A percentile compares a stretch with the other conserved stretches of the same genome.
Conservation (phyloP, 805 yeast species). For the Cyberlindnera veronae region DNA sequence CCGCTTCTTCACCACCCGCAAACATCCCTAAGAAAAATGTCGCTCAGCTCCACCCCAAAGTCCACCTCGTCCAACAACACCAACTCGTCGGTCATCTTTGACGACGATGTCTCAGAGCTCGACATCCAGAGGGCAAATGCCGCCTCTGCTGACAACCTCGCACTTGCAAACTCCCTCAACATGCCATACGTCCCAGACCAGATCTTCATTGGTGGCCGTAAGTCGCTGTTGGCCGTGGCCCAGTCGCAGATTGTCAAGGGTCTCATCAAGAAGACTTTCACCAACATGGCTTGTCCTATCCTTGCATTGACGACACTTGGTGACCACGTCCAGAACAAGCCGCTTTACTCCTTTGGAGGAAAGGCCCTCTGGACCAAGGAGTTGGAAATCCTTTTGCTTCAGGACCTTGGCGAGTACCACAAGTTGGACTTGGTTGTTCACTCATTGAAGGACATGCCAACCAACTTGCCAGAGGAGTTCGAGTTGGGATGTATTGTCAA, state of each 20-base stretch:
- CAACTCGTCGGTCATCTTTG: constrained; percentile 23
- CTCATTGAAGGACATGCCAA: constrained; percentile 91
- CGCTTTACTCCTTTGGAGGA: constrained; percentile 93
- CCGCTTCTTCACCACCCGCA: constrained; percentile 13
- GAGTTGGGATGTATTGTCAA: constrained; percentile 82
- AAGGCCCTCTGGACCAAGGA: constrained; percentile 96
- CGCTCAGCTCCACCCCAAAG: constrained; percentile 13
- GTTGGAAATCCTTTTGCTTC: constrained; percentile 72
- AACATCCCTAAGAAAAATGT: constrained; percentile 20
- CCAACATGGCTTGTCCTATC: constrained; percentile 68
- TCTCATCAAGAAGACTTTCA: constrained; percentile 54
- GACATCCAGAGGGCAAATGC: constrained; percentile 10
- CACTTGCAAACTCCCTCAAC: constrained; percentile 10
- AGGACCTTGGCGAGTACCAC: constrained; percentile 57
- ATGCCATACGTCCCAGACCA: constrained; percentile 27
- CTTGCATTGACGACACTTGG: constrained; percentile 84
- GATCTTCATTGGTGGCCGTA: constrained; percentile 76
- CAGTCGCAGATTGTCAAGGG: constrained; percentile 77
- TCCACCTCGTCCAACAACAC: constrained; percentile 15
- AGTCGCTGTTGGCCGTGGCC: constrained; percentile 79
- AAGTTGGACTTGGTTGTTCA: constrained; percentile 88
- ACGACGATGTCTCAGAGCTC: constrained; percentile 17
- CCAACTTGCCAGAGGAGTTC: constrained; percentile 83
- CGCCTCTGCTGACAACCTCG: constrained; percentile 9
- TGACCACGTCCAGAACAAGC: constrained; percentile 80